Evolutionary conservation across 2,329 filamentous ascomycete genomes (phyloP), one percentile per base, ranked within the genome.

Genomic region (Ceratocystiopsis brevicomis): DNA sequence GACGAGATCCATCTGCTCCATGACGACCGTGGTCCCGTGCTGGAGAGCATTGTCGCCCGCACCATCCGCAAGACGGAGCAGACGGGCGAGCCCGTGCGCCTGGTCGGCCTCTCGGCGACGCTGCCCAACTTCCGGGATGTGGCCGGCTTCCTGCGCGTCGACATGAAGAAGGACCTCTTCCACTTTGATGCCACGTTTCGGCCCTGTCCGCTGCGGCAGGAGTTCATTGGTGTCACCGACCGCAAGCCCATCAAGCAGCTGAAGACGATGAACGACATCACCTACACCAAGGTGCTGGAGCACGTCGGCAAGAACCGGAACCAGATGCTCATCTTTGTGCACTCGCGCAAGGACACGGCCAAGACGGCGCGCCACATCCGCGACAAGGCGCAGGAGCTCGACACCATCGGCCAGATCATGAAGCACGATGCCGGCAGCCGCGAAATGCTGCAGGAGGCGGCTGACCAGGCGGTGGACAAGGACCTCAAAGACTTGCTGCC

Each of bases 231-330:
- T 43, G 82, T 98, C 38, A 95, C 88, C 0, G 90, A 98, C 52
- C 92, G 90, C 64, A 96, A 96, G 59, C 83, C 90, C 6, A 98
- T 98, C 63, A 98, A 96, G 63, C 90, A 98, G 59, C 67, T 98
- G 44, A 95, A 96, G 69, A 92, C 83, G 1, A 98, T 98, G 90
- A 98, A 98, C 56, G 90, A 98, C 53, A 87, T 98, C 44, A 95
- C 86, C 45, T 98, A 98, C 60, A 92, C 79, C 50, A 98, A 98
- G 61, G 87, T 95, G 25, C 73, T 98, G 44, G 90, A 98, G 60
- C 88, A 96, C 56, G 88, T 95, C 30, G 90, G 90, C 8, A 78
- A 81, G 46, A 81, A 92, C 55, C 77, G 83, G 49, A 94, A 98
- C 54, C 90, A 98, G 60, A 95, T 98, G 87, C 75, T 98, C 36